phyloP scores from a whole-genome alignment of 495 filamentous ascomycete species.

The Cudoniella acicularis region DNA sequence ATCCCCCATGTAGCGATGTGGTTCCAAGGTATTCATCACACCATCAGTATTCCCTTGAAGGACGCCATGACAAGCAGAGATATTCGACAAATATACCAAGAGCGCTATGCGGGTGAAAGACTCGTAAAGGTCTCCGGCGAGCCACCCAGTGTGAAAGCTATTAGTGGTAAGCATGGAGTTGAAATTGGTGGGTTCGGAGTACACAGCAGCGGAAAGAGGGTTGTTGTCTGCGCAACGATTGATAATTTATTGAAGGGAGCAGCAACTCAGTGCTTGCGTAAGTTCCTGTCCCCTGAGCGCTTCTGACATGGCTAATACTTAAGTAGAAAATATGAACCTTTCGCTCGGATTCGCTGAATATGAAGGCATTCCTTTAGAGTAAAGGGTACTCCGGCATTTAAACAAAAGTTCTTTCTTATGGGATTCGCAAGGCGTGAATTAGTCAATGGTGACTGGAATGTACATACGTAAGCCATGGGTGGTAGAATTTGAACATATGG shows the following conservation, averaged over 20 bases:
- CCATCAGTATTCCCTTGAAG: conserved; percentile 83
- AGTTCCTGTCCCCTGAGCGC: conserved; percentile 36
- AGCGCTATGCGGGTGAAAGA: conserved; percentile 91
- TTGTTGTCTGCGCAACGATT: conserved; percentile 95
- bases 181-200: conserved; percentile 96
- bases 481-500: neutral
- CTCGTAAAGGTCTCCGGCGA: conserved; percentile 91
- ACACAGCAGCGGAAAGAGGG: conserved; percentile 80
- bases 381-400: conserved; percentile 10
- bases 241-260: conserved; percentile 97
- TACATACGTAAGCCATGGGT: neutral
- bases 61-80: conserved; percentile 84
- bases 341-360: conserved; percentile 90
- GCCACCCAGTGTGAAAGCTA: conserved; percentile 80
- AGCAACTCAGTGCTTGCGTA: conserved; percentile 91
- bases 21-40: conserved; percentile 96
- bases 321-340: conserved; percentile 91
- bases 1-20: conserved; percentile 93
- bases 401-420: neutral
- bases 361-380: conserved; percentile 78
- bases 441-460: neutral
- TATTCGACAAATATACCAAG: conserved; percentile 92
- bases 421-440: neutral
- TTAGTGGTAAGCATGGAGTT: conserved; percentile 85
- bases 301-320: neutral